Conservation (phyloP, 345 rosid species). For the Anacardium occidentale region DNA sequence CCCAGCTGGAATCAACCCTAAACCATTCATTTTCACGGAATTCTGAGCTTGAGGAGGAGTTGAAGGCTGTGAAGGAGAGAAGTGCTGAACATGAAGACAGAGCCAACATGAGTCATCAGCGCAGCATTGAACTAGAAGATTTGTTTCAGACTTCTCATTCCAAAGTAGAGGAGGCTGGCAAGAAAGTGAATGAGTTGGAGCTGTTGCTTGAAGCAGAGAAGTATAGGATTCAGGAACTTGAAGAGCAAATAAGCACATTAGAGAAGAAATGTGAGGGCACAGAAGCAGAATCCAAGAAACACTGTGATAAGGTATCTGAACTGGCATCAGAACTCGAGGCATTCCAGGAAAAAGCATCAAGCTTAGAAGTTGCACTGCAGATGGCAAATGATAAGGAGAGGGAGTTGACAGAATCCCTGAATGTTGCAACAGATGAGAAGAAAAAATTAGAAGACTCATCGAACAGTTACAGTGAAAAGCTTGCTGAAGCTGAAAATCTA, state of each 20-base stretch:
- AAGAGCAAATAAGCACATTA: constrained; percentile 62
- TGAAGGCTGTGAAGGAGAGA: constrained; percentile 51
- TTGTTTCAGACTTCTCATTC: constrained; percentile 60
- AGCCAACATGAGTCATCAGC: constrained; percentile 57
- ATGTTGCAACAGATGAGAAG: constrained; percentile 59
- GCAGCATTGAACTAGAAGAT: constrained; percentile 68
- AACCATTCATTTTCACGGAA: constrained; percentile 39
- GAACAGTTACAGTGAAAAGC: constrained; percentile 44
- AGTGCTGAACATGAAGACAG: constrained; percentile 68
- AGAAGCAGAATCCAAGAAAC: constrained; percentile 59
- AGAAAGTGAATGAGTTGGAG: constrained; percentile 72
- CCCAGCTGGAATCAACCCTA: constrained; percentile 56
- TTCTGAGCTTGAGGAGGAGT: constrained; percentile 60
- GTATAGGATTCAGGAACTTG: constrained; percentile 86
- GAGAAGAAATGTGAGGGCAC: constrained; percentile 67
- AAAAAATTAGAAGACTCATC: constrained; percentile 61
- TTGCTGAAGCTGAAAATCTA: constrained; percentile 69
- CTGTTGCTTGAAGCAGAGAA: constrained; percentile 91
- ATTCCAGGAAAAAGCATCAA: constrained; percentile 57
- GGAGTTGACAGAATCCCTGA: constrained; percentile 54
- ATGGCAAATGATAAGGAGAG: constrained; percentile 60
- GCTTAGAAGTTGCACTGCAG: constrained; percentile 71
- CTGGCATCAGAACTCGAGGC: constrained; percentile 74
- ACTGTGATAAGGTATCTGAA: constrained; percentile 53
- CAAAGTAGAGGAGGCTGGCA: constrained; percentile 67